A percentile compares a stretch with the other conserved stretches of the same genome.
phyloP scores from a whole-genome alignment of 1,284 basidiomycete genomes.

The Sanguinoderma infundibulare region DNA sequence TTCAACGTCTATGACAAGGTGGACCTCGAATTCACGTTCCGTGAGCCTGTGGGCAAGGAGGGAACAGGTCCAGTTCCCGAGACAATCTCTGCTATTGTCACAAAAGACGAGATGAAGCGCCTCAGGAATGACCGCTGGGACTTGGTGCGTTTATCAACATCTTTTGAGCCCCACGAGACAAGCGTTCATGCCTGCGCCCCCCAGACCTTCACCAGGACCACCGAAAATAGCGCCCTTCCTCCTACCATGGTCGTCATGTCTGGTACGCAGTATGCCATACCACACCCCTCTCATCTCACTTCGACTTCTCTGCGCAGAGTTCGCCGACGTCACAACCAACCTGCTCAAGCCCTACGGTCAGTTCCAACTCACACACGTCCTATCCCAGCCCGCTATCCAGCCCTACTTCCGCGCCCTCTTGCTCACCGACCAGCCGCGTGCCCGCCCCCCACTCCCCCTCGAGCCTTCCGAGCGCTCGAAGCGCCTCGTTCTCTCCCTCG shows the following conservation, averaged over 20 bases:
- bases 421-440: constrained; percentile 84
- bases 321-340: constrained; percentile 80
- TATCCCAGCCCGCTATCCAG: constrained; percentile 67
- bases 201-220: constrained; percentile 81
- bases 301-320: constrained; percentile 49
- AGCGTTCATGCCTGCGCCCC: neutral
- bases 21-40: constrained; percentile 79
- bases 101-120: constrained; percentile 74
- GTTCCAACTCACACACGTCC: constrained; percentile 57
- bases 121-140: constrained; percentile 84
- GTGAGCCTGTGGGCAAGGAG: constrained; percentile 42
- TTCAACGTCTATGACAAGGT: constrained; percentile 72
- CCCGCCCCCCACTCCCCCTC: constrained; percentile 62
- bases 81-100: constrained; percentile 85
- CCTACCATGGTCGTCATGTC: constrained; percentile 73
- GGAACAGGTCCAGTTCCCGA: constrained; percentile 50
- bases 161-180: neutral
- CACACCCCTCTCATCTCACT: neutral
- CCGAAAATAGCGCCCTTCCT: constrained; percentile 68
- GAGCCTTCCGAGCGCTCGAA: constrained; percentile 58
- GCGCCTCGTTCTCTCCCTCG: constrained; percentile 73
- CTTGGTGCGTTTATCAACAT: constrained; percentile 57
- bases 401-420: constrained; percentile 81
- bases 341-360: constrained; percentile 68
- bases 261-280: constrained; percentile 40